Base-by-base conservation (phyloP, 176 grass and related monocot species). In the Poa annua region DNA sequence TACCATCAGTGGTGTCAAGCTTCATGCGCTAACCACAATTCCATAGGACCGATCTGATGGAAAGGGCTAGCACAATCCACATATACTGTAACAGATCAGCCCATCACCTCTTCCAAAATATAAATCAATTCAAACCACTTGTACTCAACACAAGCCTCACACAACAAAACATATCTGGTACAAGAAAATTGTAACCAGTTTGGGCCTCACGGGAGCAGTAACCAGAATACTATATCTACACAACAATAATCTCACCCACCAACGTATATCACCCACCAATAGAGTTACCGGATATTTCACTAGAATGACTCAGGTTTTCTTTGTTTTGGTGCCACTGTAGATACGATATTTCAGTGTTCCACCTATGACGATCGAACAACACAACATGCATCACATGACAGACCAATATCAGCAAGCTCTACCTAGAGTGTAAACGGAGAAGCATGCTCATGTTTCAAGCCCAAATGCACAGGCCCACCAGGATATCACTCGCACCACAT, bases 181-280 rank as follows among this genome's bases (percentile, higher is more conserved):
- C 48, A 38, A 25, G 11, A 74, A 48, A 83, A 63, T 4, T 74
- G 54, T 53, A 77, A 48, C 42, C 80, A 49, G 14, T 78, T 76
- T 13, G n/a, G 4, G 20, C 25, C 59, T 16, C 53, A 73, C 16
- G 21, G 14, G 8, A 33, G 5, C 22, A 79, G 45, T 68, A n/a
- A 16, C 71, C 16, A 21, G 48, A 53, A 4, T 9, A 33, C 5
- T 66, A 24, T 39, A 82, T 8, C 36, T 68, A 48, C 3, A 67
- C 11, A 67, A 60, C 11, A 69, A n/a, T 8, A 51, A 60, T 60
- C 19, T 6, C 11, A 66, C 49, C 33, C 20, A 29, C 16, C 49
- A 50, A 76, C 47, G n/a, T 75, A 59, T 59, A 70, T 70, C 10
- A 87, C 71, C 48, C 26, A 45, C 8, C 25, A 35, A 50, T 33